A percentile compares a stretch with the other conserved stretches of the same genome.
Conservation (phyloP, 345 rosid genomes). For the Moricandia arvensis region DNA sequence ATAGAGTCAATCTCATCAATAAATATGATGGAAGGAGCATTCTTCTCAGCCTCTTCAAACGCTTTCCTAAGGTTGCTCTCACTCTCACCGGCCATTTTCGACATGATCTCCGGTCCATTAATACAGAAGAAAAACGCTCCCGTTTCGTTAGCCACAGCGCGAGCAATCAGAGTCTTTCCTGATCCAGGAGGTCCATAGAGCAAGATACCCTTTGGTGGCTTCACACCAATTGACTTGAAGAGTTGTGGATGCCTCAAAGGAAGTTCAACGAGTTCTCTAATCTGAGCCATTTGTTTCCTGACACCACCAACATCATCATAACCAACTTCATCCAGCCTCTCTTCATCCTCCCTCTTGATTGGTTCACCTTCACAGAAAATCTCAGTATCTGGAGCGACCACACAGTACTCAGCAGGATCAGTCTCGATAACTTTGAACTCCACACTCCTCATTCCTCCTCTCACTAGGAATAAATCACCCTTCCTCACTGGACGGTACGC, state of each 20-base stretch:
- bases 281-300: conserved; percentile 98
- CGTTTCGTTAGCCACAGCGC: conserved; percentile 96
- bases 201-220: conserved; percentile 93
- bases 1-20: conserved; percentile 94
- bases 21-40: conserved; percentile 93
- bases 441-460: conserved; percentile 98
- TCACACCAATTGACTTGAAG: conserved; percentile 95
- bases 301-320: conserved; percentile 99
- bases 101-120: conserved; percentile 97
- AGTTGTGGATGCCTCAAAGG: conserved; percentile 94
- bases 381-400: conserved; percentile 95
- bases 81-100: conserved; percentile 96
- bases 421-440: conserved; percentile 91
- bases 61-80: conserved; percentile 98
- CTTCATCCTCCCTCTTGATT: conserved; percentile 85
- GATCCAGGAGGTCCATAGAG: conserved; percentile 90
- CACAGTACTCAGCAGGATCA: conserved; percentile 87
- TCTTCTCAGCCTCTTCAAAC: conserved; percentile 95
- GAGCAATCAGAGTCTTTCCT: conserved; percentile 89
- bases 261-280: conserved; percentile 90
- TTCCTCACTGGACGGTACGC: conserved; percentile 98
- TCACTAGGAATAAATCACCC: conserved; percentile 90
- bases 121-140: conserved; percentile 97
- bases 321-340: conserved; percentile 90
- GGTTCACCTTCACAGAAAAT: conserved; percentile 98